Evolutionary conservation across 2,329 filamentous ascomycete species (phyloP), one percentile per base, ranked within the genome.

Genomic region (Aspergillus latus): DNA sequence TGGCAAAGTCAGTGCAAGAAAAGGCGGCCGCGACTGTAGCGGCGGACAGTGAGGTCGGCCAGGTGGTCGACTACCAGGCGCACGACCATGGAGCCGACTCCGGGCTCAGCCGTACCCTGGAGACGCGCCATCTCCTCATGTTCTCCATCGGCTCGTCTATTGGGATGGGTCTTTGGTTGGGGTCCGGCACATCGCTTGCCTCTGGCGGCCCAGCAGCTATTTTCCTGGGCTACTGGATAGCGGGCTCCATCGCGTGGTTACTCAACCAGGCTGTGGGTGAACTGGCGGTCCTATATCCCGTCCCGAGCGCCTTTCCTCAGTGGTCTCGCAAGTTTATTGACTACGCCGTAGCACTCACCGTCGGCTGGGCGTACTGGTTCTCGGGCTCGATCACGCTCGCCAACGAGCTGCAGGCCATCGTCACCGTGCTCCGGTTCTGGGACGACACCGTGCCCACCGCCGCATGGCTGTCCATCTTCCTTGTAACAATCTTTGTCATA

Each of bases 361-460:
- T 80, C 2, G 78, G 77, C 2, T 80, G 78, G 76, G 74, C 75
- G 1, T 80, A 80, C 58, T 79, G 76, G 68, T 77, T 79, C 57
- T 72, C 67, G 2, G 77, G 72, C 56, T 72, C 68, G 50, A 78
- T 79, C 60, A 77, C 73, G 21, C 74, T 80, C 54, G 77, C 77
- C 52, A 78, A 75, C 57, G 75, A 78, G 51, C 66, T 76, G 0
- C 68, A 73, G 50, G 76, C 59, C 40, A 71, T 76, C 29, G 71
- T 72, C 15, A 78, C 76, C 0, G 69, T 79, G 2, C 66, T 80
- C 11, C 59, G 61, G 3, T 80, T 76, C 64, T 80, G 78, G 78
- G 79, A 74, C 1, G 61, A 68, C 36, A 68, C 67, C 8, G 72
- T 79, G 1, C 76, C 77, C 0, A 71, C 71, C 1, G 76, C 76